Base-by-base conservation (phyloP, 306 rosid species). In the Lithocarpus polystachyus region DNA sequence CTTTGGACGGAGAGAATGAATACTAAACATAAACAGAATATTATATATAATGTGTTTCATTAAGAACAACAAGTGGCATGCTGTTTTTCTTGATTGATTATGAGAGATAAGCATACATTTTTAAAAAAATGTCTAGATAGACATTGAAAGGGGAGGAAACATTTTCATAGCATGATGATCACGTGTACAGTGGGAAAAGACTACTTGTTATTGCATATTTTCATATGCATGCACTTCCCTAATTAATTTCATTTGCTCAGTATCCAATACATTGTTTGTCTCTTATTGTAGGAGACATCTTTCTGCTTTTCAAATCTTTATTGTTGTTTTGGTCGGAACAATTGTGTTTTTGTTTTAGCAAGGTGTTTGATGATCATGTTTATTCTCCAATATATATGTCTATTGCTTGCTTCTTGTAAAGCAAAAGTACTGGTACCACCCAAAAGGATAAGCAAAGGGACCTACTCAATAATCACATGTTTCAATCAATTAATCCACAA, bases 381-480 rank as follows among this genome's bases (percentile, higher is more conserved):
- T 43, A 33, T 76, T 20, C 71, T 72, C 75, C 70, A 65, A 77
- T 64, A 26, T 72, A 75, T 73, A 67, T 77, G 68, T 19, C 55
- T 76, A 43, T 72, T 11, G 28, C 40, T n/a, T 81, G 72, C 77
- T 56, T 78, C 55, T 23, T 64, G 55, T 69, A 77, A 72, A 82
- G 82, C 76, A 57, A 28, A 73, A 53, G 69, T 2, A 62, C 29
- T 8, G 69, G 69, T 28, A 62, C 40, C 69, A 28, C 40, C 69
- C 15, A 15, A 61, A 62, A 28, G 48, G 22, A 48, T 48, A 40
- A 57, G 15, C 17, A 3, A 9, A 51, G 61, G 77, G 82, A 56
- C 37, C 75, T 75, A 56, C 82, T n/a, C 29, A 45, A 76, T 71
- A 29, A 40, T 62, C 75, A 65, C 74, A 55, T 64, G 56, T 56